phyloP scores from a whole-genome alignment of 1,284 basidiomycete genomes.

The Spongiforma sp. region DNA sequence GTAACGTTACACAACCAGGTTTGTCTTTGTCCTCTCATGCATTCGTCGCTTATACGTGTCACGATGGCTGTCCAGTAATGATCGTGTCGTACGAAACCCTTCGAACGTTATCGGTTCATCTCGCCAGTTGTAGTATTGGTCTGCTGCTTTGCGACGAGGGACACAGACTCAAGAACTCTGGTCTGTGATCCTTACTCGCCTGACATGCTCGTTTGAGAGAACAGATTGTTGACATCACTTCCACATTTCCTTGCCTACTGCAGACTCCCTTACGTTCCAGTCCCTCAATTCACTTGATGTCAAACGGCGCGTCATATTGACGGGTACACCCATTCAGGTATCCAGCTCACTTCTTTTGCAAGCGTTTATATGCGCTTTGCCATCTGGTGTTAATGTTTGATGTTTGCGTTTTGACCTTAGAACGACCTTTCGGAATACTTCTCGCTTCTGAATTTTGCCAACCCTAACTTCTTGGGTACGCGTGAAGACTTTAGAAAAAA shows the following conservation, averaged over 20 bases:
- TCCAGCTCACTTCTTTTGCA: not conserved
- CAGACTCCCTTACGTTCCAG: conserved; percentile 90
- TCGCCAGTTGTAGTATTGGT: conserved; percentile 85
- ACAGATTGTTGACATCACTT: conserved; percentile 17
- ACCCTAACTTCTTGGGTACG: conserved; percentile 93
- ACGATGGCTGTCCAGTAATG: conserved; percentile 70
- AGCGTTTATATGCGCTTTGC: conserved; percentile 8
- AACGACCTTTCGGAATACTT: conserved; percentile 99
- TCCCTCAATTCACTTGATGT: conserved; percentile 88
- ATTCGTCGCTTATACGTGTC: not conserved
- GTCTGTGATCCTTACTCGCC: conserved; percentile 47
- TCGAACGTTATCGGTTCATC: conserved; percentile 78
- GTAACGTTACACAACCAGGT: conserved; percentile 92
- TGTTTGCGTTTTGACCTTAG: conserved; percentile 42
- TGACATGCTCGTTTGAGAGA: not conserved
- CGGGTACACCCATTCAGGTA: conserved; percentile 95
- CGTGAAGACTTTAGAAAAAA: conserved; percentile 96
- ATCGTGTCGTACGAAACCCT: conserved; percentile 99
- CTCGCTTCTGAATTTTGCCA: conserved; percentile 95
- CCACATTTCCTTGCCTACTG: conserved; percentile 5
- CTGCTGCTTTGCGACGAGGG: conserved; percentile 96
- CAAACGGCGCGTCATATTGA: conserved; percentile 94
- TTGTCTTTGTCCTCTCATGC: conserved; percentile 23
- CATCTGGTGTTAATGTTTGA: not conserved
- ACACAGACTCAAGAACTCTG: conserved; percentile 96